Evolutionary conservation across 306 rosid species (phyloP).

Genomic region (Cucumis cinereus): DNA sequence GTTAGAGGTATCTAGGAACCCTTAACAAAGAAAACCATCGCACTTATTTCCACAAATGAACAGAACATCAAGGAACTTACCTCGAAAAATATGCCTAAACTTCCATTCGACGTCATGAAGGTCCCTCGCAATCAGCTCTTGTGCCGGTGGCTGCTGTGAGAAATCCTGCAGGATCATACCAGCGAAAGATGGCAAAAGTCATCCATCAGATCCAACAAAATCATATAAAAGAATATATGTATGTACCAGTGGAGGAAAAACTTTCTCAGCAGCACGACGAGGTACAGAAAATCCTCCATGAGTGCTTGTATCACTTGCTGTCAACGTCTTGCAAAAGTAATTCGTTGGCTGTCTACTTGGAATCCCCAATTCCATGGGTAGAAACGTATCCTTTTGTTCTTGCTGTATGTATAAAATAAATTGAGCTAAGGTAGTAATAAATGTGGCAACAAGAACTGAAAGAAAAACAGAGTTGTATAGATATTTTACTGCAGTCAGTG

Average conservation of each 20-base stretch:
- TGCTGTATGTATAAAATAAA: slow-evolving; percentile 23
- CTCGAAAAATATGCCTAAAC: slow-evolving; percentile 76
- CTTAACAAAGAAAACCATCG: not conserved
- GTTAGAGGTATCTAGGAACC: not conserved
- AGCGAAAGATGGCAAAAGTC: slow-evolving; percentile 8
- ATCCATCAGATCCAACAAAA: slow-evolving; percentile 7
- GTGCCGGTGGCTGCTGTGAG: slow-evolving; percentile 76
- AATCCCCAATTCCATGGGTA: slow-evolving; percentile 75
- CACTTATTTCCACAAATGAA: not conserved
- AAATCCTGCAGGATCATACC: slow-evolving; percentile 46
- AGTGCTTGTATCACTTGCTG: slow-evolving; percentile 84
- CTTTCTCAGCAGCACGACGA: slow-evolving; percentile 93
- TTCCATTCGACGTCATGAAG: slow-evolving; percentile 90
- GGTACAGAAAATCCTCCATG: slow-evolving; percentile 94
- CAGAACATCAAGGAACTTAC: slow-evolving; percentile 14
- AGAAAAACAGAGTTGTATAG: not conserved
- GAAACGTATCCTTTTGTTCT: slow-evolving; percentile 90
- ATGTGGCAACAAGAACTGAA: slow-evolving; percentile 1
- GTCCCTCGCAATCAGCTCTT: slow-evolving; percentile 77
- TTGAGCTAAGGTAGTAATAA: not conserved
- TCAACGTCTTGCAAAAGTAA: slow-evolving; percentile 83
- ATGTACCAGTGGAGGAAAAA: slow-evolving; percentile 67
- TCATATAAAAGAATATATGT: slow-evolving; percentile 11
- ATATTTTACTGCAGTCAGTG: slow-evolving; percentile 50
- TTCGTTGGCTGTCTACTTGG: slow-evolving; percentile 81